phyloP scores from a whole-genome alignment of 208 protist species.

The Acanthamoeba royreba region DNA sequence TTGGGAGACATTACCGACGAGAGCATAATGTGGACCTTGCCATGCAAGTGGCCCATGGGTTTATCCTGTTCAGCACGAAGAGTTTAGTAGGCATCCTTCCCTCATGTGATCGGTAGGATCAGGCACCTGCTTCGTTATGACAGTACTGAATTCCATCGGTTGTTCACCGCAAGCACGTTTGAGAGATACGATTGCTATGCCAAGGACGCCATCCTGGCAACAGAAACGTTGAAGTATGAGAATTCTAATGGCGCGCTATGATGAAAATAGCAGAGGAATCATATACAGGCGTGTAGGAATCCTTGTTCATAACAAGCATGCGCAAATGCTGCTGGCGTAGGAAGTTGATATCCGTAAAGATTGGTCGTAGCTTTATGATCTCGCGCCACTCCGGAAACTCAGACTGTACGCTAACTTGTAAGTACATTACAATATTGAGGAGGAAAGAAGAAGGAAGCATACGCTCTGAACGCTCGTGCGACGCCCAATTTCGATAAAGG shows the following conservation, averaged over 20 bases:
- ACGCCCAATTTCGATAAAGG: slow-evolving; percentile 14
- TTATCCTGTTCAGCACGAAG: too few species aligned
- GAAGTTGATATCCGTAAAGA: slow-evolving; percentile 12
- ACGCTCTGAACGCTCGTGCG: background rate
- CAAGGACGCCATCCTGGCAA: background rate
- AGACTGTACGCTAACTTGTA: background rate
- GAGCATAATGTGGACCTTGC: slow-evolving; percentile 22
- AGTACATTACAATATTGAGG: background rate
- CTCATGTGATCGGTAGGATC: too few species aligned
- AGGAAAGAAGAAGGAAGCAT: background rate
- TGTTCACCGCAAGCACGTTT: slow-evolving; percentile 1
- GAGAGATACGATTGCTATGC: background rate
- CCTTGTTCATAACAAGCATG: slow-evolving; percentile 1
- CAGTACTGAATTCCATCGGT: background rate
- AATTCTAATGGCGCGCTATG: background rate
- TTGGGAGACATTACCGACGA: background rate
- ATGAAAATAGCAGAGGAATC: background rate
- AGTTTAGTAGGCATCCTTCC: too few species aligned
- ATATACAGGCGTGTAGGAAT: background rate
- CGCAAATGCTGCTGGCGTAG: background rate
- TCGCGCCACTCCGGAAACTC: slow-evolving; percentile 8
- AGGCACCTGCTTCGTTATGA: background rate
- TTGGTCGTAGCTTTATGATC: slow-evolving; percentile 2
- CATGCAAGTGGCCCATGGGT: background rate
- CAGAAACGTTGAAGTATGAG: background rate